These are phyloP conservation scores for Aspergillus ruber DNA, from an alignment of 2,329 filamentous ascomycete genomes.

Conservation along the genomic window DNA sequence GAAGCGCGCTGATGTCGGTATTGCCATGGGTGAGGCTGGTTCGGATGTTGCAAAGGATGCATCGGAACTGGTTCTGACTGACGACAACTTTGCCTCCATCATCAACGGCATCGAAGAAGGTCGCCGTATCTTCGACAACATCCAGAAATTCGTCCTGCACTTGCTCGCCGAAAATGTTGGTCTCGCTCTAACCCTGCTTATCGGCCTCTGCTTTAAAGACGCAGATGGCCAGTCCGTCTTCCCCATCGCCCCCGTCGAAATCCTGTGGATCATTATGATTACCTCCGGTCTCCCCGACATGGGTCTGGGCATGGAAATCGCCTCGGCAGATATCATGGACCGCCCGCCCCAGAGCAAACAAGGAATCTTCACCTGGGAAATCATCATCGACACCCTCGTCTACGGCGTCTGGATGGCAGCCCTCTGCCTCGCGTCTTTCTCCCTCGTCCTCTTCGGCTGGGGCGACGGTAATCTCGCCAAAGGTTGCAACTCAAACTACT, in stretches of 20 bases:
- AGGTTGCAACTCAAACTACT: constrained; percentile 56
- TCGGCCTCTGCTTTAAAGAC: constrained; percentile 78
- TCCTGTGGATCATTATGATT: constrained; percentile 92
- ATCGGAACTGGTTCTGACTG: constrained; percentile 62
- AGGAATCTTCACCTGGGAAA: constrained; percentile 71
- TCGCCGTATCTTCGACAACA: constrained; percentile 80
- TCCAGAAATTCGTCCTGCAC: constrained; percentile 81
- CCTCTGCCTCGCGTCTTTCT: constrained; percentile 59
- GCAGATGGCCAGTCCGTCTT: constrained; percentile 67
- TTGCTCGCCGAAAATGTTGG: constrained; percentile 75
- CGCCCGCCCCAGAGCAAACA: constrained; percentile 66
- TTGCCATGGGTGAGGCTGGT: constrained; percentile 75
- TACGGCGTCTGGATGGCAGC: constrained; percentile 73
- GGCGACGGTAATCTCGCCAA: constrained; percentile 54
- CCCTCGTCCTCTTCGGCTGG: constrained; percentile 57
- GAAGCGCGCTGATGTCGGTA: constrained; percentile 76
- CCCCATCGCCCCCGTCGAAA: constrained; percentile 76
- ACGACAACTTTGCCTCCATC: constrained; percentile 84
- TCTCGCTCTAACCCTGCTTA: constrained; percentile 72
- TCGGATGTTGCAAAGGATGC: constrained; percentile 72
- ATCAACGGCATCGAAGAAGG: constrained; percentile 78
- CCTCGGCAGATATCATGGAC: constrained; percentile 68
- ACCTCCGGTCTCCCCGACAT: constrained; percentile 84
- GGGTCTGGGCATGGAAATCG: constrained; percentile 73
- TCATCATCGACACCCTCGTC: constrained; percentile 71